Evolutionary conservation across 257 asterid genomes (phyloP).

Genomic region (Solanum chmielewskii): DNA sequence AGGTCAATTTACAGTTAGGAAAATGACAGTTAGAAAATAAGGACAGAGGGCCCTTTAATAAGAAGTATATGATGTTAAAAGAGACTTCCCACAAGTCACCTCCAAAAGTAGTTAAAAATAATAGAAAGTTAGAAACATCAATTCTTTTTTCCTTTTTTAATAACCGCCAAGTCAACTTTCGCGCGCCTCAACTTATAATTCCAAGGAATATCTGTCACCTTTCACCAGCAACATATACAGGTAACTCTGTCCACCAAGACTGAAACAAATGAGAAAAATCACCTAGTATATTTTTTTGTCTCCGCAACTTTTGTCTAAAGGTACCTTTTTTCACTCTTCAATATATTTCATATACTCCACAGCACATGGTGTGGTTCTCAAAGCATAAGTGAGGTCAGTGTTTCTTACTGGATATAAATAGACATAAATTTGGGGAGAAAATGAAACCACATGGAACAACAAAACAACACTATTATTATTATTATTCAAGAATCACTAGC

Average conservation of each 20-base stretch:
- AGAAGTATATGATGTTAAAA: conserved; percentile 3
- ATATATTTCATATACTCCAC: conserved; percentile 21
- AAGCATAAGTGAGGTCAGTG: conserved; percentile 15
- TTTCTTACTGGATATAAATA: conserved; percentile 12
- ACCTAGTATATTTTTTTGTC: not conserved
- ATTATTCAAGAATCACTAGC: conserved; percentile 19
- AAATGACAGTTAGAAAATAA: conserved; percentile 22
- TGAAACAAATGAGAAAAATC: not conserved
- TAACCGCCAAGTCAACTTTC: fast-evolving
- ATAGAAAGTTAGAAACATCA: conserved; percentile 41
- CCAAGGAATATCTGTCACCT: fast-evolving
- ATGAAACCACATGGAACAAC: conserved; percentile 14
- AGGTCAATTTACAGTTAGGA: conserved; percentile 27
- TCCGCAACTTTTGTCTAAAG: not conserved
- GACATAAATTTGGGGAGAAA: not conserved
- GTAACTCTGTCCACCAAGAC: not conserved
- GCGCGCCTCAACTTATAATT: not conserved
- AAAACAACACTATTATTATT: not conserved
- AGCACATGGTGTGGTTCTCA: conserved; percentile 40
- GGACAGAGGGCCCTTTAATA: not conserved
- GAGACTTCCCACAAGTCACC: conserved; percentile 13
- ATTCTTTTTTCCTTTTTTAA: not conserved
- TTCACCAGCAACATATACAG: not conserved
- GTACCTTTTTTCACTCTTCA: conserved; percentile 39
- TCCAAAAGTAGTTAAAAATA: conserved; percentile 18